Base-by-base conservation (phyloP, 441 rosid species). In the Sinapis alba region DNA sequence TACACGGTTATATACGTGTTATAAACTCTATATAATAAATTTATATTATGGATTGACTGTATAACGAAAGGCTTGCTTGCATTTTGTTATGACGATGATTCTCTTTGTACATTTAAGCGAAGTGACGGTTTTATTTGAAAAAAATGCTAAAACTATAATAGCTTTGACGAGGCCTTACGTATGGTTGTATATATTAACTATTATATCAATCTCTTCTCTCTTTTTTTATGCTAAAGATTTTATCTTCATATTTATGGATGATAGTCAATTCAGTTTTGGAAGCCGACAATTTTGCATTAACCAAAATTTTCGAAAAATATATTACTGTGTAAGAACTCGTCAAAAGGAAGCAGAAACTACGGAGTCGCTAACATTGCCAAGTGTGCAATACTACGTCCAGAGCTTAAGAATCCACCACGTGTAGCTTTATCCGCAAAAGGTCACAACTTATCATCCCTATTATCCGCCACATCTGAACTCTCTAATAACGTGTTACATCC, bases 281-380 rank as follows among this genome's bases (percentile, higher is more conserved):
- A 45, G 53, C 16, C 53, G 53, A 45, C 53, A 28, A 24, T 2
- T 24, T 24, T 24, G 2, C 3, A 2, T 24, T 2, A 24, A 24
- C 3, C 27, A 24, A 24, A 24, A 36, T 2, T 47, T 47, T 47
- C 18, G 7, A 2, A 72, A 21, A 23, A 5, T n/a, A n/a, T n/a
- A n/a, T 64, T 16, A 30, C 7, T 20, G 10, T 68, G 18, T 75
- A 6, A 6, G 69, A 76, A 76, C 36, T 58, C 43, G 73, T 75
- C 78, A 68, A 67, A n/a, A 51, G 13, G 12, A 34, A 68, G 43
- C 73, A 18, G 19, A 34, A 36, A 18, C 3, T 26, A 28, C 15
- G 70, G 70, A 38, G 36, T 34, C 56, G 73, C 63, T 20, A 21
- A 68, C 45, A 26, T 61, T 61, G 79, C 74, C 74, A 75, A 68